Conservation (phyloP, 306 rosid genomes). For the Acmispon strigosus region DNA sequence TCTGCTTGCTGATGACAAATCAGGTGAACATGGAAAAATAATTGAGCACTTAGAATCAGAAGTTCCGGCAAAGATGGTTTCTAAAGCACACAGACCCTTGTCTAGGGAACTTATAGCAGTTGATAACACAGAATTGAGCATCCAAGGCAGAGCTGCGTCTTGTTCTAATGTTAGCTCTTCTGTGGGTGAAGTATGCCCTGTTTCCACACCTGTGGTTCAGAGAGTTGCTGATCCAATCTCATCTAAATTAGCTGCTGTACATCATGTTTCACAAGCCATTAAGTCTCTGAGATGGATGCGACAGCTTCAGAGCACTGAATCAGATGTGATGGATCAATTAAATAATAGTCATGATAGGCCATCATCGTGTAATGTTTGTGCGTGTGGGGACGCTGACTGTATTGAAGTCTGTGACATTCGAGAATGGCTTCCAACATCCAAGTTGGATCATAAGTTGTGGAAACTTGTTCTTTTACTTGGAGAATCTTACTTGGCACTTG, state of each 20-base stretch:
- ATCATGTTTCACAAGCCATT: slow-evolving; percentile 97
- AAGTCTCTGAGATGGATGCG: slow-evolving; percentile 95
- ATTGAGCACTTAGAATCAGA: slow-evolving; percentile 37
- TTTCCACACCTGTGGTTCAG: slow-evolving; percentile 59
- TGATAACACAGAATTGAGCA: slow-evolving; percentile 29
- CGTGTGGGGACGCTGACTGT: slow-evolving; percentile 94
- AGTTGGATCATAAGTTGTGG: slow-evolving; percentile 86
- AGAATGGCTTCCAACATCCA: slow-evolving; percentile 94
- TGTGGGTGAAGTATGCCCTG: slow-evolving; percentile 42
- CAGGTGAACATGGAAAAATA: slow-evolving; percentile 35
- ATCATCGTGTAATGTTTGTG: slow-evolving; percentile 67
- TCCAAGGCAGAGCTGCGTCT: slow-evolving; percentile 30
- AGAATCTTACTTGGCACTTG: slow-evolving; percentile 92
- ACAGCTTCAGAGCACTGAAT: slow-evolving; percentile 71
- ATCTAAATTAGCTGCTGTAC: slow-evolving; percentile 87
- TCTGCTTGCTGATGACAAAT: slow-evolving; percentile 31
- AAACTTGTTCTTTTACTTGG: slow-evolving; percentile 96
- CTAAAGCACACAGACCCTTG: slow-evolving; percentile 33
- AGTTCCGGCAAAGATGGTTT: slow-evolving; percentile 40
- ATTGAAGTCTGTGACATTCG: slow-evolving; percentile 95
- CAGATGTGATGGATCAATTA: slow-evolving; percentile 43
- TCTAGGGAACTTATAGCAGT: slow-evolving; percentile 36
- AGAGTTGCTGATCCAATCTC: slow-evolving; percentile 92
- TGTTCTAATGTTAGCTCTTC: slow-evolving; percentile 36
- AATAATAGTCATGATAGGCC: slow-evolving; percentile 37